These are phyloP conservation scores for Candida maesae DNA, from an alignment of 805 yeast genomes.

Conservation along the genomic window DNA sequence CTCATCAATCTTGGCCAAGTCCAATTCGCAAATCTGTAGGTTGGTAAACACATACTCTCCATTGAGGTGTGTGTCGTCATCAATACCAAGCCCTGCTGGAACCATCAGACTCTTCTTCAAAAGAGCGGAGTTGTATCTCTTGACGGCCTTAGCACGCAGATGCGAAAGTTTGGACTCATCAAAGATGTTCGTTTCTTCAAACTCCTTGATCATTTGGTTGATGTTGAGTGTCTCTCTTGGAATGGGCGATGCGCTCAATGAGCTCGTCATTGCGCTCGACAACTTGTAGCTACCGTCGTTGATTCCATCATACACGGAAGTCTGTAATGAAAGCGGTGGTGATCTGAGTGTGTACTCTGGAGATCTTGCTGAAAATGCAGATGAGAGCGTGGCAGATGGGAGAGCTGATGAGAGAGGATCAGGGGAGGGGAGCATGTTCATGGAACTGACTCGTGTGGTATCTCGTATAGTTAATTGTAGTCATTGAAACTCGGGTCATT, in stretches of 20 bases:
- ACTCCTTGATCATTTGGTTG: constrained; percentile 7
- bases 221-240: neutral
- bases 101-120: constrained; percentile 1
- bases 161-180: constrained; percentile 4
- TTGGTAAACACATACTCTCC: constrained; percentile 1
- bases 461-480: too few relatives aligned
- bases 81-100: neutral
- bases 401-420: neutral
- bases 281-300: constrained; percentile 4
- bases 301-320: constrained; percentile 6
- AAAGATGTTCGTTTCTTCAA: constrained; percentile 1
- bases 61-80: neutral
- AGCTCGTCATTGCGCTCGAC: neutral
- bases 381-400: neutral
- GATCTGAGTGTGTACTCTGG: neutral
- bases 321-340: constrained; percentile 1
- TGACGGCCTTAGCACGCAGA: constrained; percentile 8
- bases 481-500: too few relatives aligned
- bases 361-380: neutral
- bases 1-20: constrained; percentile 9
- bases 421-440: too few relatives aligned
- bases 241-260: neutral
- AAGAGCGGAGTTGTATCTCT: constrained; percentile 6
- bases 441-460: too few relatives aligned
- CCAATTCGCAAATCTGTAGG: constrained; percentile 10